Percentiles rank a stretch among this genome's conserved stretches.
Conservation (phyloP, 1,139 yeast species). For the Zhuliangozyma blackwelliae region DNA sequence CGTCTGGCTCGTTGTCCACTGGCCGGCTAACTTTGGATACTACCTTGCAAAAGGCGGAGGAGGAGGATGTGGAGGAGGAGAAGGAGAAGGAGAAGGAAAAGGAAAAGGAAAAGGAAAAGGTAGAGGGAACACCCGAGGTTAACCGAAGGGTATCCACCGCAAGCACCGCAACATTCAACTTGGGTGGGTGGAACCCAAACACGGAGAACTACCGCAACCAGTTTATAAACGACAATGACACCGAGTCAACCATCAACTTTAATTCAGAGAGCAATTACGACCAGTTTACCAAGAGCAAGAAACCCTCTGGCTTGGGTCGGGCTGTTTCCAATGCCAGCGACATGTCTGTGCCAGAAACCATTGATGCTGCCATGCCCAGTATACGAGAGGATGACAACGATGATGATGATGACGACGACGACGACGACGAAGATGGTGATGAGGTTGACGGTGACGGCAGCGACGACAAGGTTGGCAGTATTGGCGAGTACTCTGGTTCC, state of each 20-base stretch:
- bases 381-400: constrained; percentile 33
- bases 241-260: constrained; percentile 35
- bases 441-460: constrained; percentile 1
- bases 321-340: constrained; percentile 16
- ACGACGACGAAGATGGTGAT: constrained; percentile 4
- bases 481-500: neutral
- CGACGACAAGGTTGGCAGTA: constrained; percentile 2
- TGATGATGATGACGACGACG: constrained; percentile 15
- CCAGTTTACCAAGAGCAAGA: constrained; percentile 31
- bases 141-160: constrained; percentile 33
- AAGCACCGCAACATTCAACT: constrained; percentile 37
- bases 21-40: constrained; percentile 18
- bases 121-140: constrained; percentile 2
- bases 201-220: constrained; percentile 47
- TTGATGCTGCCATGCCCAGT: constrained; percentile 38
- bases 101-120: no score
- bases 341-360: constrained; percentile 34
- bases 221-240: constrained; percentile 45
- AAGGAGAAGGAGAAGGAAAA: neutral
- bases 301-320: constrained; percentile 19
- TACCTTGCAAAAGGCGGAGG: neutral
- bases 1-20: constrained; percentile 39
- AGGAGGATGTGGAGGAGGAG: neutral
- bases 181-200: constrained; percentile 54
- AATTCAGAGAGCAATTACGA: constrained; percentile 25